Evolutionary conservation across 1,139 yeast genomes (phyloP).

Genomic region (Schizosaccharomyces versatilis): DNA sequence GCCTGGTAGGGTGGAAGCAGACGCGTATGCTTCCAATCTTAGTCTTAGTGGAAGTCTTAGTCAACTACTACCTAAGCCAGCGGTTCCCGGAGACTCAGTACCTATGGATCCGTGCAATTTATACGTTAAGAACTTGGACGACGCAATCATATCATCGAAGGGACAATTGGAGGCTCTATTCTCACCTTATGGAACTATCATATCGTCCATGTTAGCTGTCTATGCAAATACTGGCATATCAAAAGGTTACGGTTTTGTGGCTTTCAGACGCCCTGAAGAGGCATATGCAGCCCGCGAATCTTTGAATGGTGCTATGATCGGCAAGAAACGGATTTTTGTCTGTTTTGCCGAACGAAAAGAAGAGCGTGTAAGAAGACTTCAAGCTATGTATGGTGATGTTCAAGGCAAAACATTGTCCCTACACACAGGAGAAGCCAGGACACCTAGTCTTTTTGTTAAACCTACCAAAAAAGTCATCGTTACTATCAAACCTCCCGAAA

Average conservation of each 20-base stretch:
- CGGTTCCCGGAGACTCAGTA: background rate
- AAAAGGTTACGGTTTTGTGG: constrained; percentile 46
- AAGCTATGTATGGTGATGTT: constrained; percentile 3
- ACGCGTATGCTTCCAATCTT: background rate
- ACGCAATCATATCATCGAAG: constrained; percentile 5
- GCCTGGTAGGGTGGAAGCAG: background rate
- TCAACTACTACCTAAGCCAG: no score
- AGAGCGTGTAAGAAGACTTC: constrained; percentile 5
- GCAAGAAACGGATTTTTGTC: constrained; percentile 10
- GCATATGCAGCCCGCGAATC: constrained; percentile 9
- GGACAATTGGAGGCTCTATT: constrained; percentile 10
- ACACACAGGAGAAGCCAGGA: background rate
- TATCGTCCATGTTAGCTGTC: constrained; percentile 8
- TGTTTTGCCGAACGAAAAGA: constrained; percentile 10
- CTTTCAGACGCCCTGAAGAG: constrained; percentile 39
- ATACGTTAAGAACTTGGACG: constrained; percentile 12
- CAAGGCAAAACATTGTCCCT: background rate
- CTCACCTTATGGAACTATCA: constrained; percentile 8
- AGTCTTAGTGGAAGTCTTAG: no score
- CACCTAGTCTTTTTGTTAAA: background rate
- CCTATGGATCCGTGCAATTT: constrained; percentile 11
- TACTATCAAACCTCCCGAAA: background rate
- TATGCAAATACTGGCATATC: constrained; percentile 8
- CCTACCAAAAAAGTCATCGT: background rate
- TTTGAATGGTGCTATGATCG: constrained; percentile 10